A percentile compares a stretch with the other conserved stretches of the same genome.
Conservation (phyloP, 2,329 filamentous ascomycete genomes). For the Ambrosiella beaveri region DNA sequence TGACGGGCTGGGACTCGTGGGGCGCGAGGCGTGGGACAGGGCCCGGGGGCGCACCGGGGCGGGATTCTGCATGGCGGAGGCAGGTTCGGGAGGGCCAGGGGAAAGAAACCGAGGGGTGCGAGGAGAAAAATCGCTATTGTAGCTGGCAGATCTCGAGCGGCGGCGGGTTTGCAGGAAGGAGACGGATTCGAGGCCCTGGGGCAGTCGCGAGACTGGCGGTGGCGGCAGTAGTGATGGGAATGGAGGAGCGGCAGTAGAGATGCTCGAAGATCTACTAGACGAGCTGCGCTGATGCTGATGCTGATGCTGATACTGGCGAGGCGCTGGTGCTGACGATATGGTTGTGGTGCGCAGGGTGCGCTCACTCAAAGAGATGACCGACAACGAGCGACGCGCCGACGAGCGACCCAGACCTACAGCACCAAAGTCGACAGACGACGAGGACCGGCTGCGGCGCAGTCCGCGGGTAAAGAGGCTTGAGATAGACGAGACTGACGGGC, state of each 20-base stretch:
- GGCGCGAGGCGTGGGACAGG: slow-evolving; percentile 24
- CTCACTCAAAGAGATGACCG: slow-evolving; percentile 71
- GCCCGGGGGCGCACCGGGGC: slow-evolving; percentile 26
- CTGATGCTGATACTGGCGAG: slow-evolving; percentile 14
- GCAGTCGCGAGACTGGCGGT: not conserved
- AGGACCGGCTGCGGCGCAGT: not conserved
- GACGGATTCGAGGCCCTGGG: not conserved
- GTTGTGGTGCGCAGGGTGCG: slow-evolving; percentile 72
- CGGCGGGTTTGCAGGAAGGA: too few relatives aligned
- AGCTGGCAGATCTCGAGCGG: not conserved
- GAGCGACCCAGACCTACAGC: too few relatives aligned
- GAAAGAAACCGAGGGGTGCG: slow-evolving; percentile 14
- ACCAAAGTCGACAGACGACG: not conserved
- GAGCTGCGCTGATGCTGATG: slow-evolving; percentile 14
- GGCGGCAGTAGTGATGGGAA: slow-evolving; percentile 34
- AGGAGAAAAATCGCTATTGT: slow-evolving; percentile 26
- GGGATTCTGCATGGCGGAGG: slow-evolving; percentile 15
- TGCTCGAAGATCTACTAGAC: not conserved
- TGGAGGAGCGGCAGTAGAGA: not conserved
- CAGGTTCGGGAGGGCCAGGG: slow-evolving; percentile 20
- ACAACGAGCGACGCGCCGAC: slow-evolving; percentile 24
- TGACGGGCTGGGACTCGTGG: slow-evolving; percentile 32
- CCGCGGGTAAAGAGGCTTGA: slow-evolving; percentile 13
- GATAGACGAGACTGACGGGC: slow-evolving; percentile 48
- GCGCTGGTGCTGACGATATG: slow-evolving; percentile 26